These are phyloP conservation scores for Vitis hybrid DNA, from an alignment of 177 flowering plant genomes.

Conservation along the genomic window DNA sequence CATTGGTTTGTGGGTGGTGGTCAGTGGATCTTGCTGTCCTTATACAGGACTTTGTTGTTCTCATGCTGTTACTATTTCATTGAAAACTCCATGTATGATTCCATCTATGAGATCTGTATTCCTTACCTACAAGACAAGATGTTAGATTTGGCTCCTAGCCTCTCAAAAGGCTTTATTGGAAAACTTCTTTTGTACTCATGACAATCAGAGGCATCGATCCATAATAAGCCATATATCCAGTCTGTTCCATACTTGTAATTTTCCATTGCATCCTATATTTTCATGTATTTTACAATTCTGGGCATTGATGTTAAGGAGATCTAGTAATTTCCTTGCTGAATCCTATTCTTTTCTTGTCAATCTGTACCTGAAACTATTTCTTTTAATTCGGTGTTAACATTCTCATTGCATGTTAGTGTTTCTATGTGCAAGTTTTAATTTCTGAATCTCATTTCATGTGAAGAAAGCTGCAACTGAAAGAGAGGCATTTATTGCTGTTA, in stretches of 20 bases:
- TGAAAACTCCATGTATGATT: too few relatives aligned
- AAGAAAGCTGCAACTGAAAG: constrained; percentile 23
- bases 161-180: neutral
- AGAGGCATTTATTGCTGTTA: constrained; percentile 18
- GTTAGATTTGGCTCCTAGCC: neutral
- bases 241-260: neutral
- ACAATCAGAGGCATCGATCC: too few relatives aligned
- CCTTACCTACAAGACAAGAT: neutral
- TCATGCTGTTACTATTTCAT: neutral
- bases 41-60: neutral
- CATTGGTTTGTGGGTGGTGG: too few relatives aligned
- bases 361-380: neutral
- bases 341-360: neutral
- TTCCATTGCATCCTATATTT: neutral
- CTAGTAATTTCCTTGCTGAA: neutral
- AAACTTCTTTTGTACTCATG: neutral
- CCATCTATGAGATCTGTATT: neutral
- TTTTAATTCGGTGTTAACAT: neutral
- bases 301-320: neutral
- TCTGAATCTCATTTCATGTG: constrained; percentile 3
- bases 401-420: neutral
- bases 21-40: too few relatives aligned
- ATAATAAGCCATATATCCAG: too few relatives aligned
- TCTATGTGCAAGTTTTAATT: neutral
- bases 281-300: constrained; percentile 3